phyloP scores from a whole-genome alignment of 2,329 filamentous ascomycete genomes.

The Colletotrichum neosansevieriae region DNA sequence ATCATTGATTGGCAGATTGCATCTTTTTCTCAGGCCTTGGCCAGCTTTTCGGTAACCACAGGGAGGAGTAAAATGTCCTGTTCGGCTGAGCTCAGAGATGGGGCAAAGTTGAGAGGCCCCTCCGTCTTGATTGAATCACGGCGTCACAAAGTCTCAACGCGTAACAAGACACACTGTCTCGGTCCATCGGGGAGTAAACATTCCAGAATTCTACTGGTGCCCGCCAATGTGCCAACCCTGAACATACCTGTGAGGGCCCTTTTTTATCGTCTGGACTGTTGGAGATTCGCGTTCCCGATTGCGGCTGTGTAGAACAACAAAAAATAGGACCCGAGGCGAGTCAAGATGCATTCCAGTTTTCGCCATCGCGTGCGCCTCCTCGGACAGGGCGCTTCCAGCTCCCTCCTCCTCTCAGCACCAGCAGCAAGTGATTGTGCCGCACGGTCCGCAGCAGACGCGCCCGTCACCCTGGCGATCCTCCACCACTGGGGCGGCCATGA shows the following conservation, averaged over 20 bases:
- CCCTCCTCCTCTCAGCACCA: constrained; percentile 4
- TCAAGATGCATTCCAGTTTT: constrained; percentile 6
- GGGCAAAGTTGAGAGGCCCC: too few relatives aligned
- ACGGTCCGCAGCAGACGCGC: background rate
- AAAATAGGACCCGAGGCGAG: constrained; percentile 11
- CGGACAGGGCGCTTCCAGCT: constrained; percentile 6
- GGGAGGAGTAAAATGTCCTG: background rate
- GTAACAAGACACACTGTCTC: constrained; percentile 37
- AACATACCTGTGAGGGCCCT: background rate
- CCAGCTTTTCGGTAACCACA: background rate
- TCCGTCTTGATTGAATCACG: constrained; percentile 12
- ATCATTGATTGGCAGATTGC: background rate
- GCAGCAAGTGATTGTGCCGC: constrained; percentile 2
- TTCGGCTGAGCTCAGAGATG: too few relatives aligned
- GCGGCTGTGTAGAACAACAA: constrained; percentile 20
- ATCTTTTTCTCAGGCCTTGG: background rate
- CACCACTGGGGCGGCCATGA: background rate
- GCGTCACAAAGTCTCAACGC: constrained; percentile 27
- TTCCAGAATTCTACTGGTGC: background rate
- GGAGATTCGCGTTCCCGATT: constrained; percentile 10
- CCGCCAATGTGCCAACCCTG: background rate
- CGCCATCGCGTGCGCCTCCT: background rate
- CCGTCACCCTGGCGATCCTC: background rate
- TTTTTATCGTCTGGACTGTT: background rate
- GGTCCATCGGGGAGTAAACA: constrained; percentile 7